Percentiles rank a stretch among this genome's conserved stretches.
phyloP scores from a whole-genome alignment of 208 protist genomes.

The Wallacemonas sp. region DNA sequence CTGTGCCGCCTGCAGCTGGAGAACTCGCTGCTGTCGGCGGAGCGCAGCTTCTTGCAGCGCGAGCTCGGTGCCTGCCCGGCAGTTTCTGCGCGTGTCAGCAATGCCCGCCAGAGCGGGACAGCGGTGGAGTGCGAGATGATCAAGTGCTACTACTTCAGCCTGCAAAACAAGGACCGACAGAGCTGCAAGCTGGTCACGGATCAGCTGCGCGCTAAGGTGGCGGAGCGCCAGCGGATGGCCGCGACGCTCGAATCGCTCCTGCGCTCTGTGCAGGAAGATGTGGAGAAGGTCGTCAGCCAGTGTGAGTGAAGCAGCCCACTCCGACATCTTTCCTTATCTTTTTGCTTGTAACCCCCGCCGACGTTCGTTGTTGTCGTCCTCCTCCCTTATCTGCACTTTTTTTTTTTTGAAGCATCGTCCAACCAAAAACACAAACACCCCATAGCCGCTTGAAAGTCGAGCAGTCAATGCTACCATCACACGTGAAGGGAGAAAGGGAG shows the following conservation, averaged over 20 bases:
- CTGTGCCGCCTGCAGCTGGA: constrained; percentile 54
- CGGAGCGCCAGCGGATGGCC: constrained; percentile 22
- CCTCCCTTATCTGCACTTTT: no score
- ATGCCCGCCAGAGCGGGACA: constrained; percentile 42
- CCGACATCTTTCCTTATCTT: constrained; percentile 16
- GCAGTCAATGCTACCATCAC: no score
- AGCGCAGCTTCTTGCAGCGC: constrained; percentile 47
- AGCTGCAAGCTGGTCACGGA: constrained; percentile 31
- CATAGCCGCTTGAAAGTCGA: no score
- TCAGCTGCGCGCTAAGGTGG: constrained; percentile 40
- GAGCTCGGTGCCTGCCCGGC: constrained; percentile 34
- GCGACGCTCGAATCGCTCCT: constrained; percentile 43
- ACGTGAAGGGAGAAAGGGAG: no score
- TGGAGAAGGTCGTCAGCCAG: constrained; percentile 35
- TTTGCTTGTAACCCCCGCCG: no score
- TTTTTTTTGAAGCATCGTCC: no score
- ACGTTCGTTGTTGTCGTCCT: no score
- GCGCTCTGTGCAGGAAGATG: constrained; percentile 43
- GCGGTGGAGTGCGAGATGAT: constrained; percentile 49
- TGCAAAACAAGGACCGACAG: constrained; percentile 31
- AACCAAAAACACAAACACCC: no score
- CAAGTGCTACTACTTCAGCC: constrained; percentile 40
- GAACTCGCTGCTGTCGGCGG: constrained; percentile 38
- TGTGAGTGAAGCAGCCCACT: constrained; percentile 12
- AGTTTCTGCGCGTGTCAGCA: constrained; percentile 54